Base-by-base conservation (phyloP, 129 eudicot genomes). In the Helianthus tuberosus region DNA sequence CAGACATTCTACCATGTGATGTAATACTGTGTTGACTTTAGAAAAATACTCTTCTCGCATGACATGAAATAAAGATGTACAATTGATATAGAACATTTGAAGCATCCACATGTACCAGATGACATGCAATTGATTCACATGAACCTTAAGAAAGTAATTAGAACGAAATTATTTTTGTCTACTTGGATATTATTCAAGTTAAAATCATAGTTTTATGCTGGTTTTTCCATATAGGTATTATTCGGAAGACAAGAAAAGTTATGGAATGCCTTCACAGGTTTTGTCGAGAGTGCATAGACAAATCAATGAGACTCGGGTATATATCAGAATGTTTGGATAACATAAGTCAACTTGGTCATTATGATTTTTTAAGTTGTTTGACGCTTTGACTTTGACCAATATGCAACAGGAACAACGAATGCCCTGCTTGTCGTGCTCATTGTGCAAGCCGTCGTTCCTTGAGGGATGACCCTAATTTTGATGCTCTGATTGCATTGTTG, bases 191-290 rank as follows among this genome's bases (percentile, higher is more conserved):
- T 50, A 11, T 50, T n/a, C 2, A 16, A 38, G 69, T 39, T 64
- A 64, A 3, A 64, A 8, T 36, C 25, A 12, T 9, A 64, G 69
- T 38, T 38, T 64, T 36, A 64, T 38, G 49, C 32, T 36, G 49
- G 49, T 16, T 55, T 78, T 36, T 41, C 60, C 68, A 50, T 55
- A 23, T 77, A 94, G 99, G 97, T 74, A 88, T 94, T 60, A 91
- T 94, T 71, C 83, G 97, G 82, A 94, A 90, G 87, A 91, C 99
- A 51, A 83, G 99, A 82, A 91, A 93, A 48, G 99, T 94, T 64
- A 91, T 94, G 97, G 97, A 88, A 80, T 94, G 99, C 71, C 86
- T 94, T 51, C 99, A 91, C 76, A 93, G 99, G 20, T 94, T 94
- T 82, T 94, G 99, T 87, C 79, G 99, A 76, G 97, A 91, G 69